Base-by-base conservation (phyloP, 73 alveolate genomes). In the Tetrahymena thermophila region DNA sequence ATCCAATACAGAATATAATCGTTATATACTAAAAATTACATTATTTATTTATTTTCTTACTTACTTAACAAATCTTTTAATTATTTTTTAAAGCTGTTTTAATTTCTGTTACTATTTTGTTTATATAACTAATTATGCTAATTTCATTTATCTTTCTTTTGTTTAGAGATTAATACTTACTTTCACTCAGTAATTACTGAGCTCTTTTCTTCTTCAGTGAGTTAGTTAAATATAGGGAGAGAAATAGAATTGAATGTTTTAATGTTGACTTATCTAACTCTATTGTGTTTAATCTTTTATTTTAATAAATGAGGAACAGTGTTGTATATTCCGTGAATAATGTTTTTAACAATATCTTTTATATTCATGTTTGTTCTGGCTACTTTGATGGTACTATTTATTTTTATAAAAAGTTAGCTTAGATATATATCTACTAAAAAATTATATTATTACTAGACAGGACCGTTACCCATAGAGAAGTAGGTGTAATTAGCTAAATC, bases 391-490 rank as follows among this genome's bases (percentile, higher is more conserved):
- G 89, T 71, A 34, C 89, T 71, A 23, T 71, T 71, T 23, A 23
- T 71, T 25, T 5, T 9, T 5, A 9, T 0, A 71, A 23, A 71
- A 71, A 3, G 6, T 71, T 71, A 71, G 35, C n/a, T 71, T 31
- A 10, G 31, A 28, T 9, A 28, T 28, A 1, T 1, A 28, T 25
- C 3, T 71, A n/a, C 10, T 11, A n/a, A n/a, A 85, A 85, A 25
- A 83, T 21, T 40, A 4, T 40, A 40, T 40, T 85, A 85, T 43
- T 94, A 94, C 96, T 95, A 95, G 28, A 95, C 97, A 85, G 97
- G 97, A 35, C 97, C 97, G 85, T 85, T 85, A 35, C 97, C 97
- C 94, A 85, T 55, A 16, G 94, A 56, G 94, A 95, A 95, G 56
- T 95, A 95, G 40, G 97, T 95, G 35, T 28, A 44, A 17, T 95